Percentiles rank a stretch among this genome's conserved stretches.
These are phyloP conservation scores for Fusarium dimerum DNA, from an alignment of 2,329 filamentous ascomycete genomes.

Conservation along the genomic window DNA sequence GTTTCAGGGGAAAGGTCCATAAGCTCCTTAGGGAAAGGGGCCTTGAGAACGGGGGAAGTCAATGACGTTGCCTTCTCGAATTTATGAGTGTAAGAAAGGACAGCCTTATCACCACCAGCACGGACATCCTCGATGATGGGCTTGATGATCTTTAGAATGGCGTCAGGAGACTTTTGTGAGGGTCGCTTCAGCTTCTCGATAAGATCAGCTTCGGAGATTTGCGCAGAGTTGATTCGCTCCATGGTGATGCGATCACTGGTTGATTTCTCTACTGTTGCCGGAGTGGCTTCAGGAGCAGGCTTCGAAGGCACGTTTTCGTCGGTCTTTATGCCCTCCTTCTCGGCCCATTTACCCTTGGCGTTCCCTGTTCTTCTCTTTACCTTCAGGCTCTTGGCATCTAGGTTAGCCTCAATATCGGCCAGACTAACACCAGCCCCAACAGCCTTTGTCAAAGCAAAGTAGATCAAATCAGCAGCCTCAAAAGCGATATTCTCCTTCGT, in stretches of 20 bases:
- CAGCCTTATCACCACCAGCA: slow-evolving; percentile 78
- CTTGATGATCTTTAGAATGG: slow-evolving; percentile 85
- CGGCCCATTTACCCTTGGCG: slow-evolving; percentile 89
- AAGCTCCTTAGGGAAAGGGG: slow-evolving; percentile 80
- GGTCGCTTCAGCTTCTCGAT: slow-evolving; percentile 79
- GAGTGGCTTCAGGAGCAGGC: slow-evolving; percentile 30
- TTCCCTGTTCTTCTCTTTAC: slow-evolving; percentile 92
- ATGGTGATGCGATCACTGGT: slow-evolving; percentile 69
- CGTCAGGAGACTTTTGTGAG: slow-evolving; percentile 91
- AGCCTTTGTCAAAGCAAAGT: slow-evolving; percentile 92
- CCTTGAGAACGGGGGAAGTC: slow-evolving; percentile 83
- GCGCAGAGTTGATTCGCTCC: slow-evolving; percentile 72
- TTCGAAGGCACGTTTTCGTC: slow-evolving; percentile 39
- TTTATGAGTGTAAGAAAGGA: slow-evolving; percentile 94
- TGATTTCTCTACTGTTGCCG: slow-evolving; percentile 34
- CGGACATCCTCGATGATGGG: slow-evolving; percentile 91
- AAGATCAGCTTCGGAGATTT: slow-evolving; percentile 65
- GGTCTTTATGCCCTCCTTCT: slow-evolving; percentile 70
- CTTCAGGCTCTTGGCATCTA: slow-evolving; percentile 94
- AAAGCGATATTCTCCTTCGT: slow-evolving; percentile 84
- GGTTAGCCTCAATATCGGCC: slow-evolving; percentile 85
- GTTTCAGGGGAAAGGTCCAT: slow-evolving; percentile 87
- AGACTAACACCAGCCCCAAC: slow-evolving; percentile 81
- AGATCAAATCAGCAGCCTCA: slow-evolving; percentile 92
- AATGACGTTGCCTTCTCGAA: slow-evolving; percentile 95